Base-by-base conservation (phyloP, 1,284 basidiomycete species). In the Sphaerobolus stellatus region DNA sequence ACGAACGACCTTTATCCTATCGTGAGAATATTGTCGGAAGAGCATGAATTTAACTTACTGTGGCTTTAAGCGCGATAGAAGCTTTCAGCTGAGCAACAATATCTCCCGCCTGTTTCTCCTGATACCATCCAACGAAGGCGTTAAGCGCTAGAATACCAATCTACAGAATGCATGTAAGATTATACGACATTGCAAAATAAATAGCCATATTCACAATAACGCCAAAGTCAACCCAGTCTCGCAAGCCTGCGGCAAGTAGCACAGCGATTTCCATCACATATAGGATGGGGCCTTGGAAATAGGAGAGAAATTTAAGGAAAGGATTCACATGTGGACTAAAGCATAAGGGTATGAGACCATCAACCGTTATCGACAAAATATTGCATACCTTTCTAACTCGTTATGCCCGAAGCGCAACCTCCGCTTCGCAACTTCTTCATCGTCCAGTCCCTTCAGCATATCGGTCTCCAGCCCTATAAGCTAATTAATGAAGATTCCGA, bases 211-310 rank as follows among this genome's bases (percentile, higher is more conserved):
- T 63, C 54, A 73, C 72, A 54, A 79, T 79, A 48, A 80, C 77
- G 67, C 79, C 79, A 62, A 81, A 77, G 64, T 80, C 79, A 58
- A 75, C 74, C 79, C 79, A 81, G 63, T 81, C 78, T 50, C 72
- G 73, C 31, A 81, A 72, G 56, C 76, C 79, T 50, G 77, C 79
- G 53, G 79, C 75, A 58, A 81, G 74, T 31, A 79, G 58, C 48
- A 79, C 79, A 38, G 79, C 79, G 40, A 79, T 68, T 66, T 81
- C 79, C 79, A 81, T 81, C 60, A 80, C 77, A 65, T 79, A 81
- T 41, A 77, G 70, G 59, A 79, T 76, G 18, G 77, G 76, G 43
- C 77, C 77, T 52, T 73, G 68, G 67, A 77, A 77, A 65, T 76
- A 79, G 5, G 61, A 64, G 52, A 76, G 52, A 62, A 78, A 75